Evolutionary conservation across 164 flowering plant genomes (phyloP).

Genomic region (Tinospora cordifolia): DNA sequence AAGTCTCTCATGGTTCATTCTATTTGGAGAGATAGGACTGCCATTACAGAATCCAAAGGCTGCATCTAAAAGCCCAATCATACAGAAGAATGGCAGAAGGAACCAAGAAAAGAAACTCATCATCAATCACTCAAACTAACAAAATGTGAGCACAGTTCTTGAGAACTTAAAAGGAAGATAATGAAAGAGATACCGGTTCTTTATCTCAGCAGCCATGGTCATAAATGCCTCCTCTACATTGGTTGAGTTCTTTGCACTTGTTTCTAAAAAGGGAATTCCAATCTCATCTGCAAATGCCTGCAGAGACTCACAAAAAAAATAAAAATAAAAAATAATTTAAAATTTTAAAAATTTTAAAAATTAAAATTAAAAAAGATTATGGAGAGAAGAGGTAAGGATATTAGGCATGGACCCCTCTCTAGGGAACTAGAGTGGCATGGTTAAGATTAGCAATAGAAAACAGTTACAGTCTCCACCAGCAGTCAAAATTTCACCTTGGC

Average conservation of each 20-base stretch:
- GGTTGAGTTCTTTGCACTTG: slow-evolving; percentile 33
- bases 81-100: not conserved
- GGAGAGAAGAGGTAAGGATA: too few relatives aligned
- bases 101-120: not conserved
- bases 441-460: not conserved
- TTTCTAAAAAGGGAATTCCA: slow-evolving; percentile 35
- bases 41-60: not conserved
- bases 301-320: not conserved
- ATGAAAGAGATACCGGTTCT: slow-evolving; percentile 21
- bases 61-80: not conserved
- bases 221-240: slow-evolving; percentile 34
- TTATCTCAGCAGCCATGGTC: slow-evolving; percentile 36
- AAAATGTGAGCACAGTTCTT: not conserved
- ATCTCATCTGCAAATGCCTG: slow-evolving; percentile 37
- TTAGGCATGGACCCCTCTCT: too few relatives aligned
- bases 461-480: not conserved
- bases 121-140: not conserved
- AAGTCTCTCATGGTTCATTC: too few relatives aligned
- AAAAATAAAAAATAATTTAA: too few relatives aligned
- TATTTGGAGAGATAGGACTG: not conserved
- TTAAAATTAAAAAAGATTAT: not conserved
- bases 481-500: slow-evolving; percentile 21
- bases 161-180: not conserved
- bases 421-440: not conserved
- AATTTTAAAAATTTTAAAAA: not conserved